Base-by-base conservation (phyloP, 441 rosid species). In the Dalechampia spathulata region DNA sequence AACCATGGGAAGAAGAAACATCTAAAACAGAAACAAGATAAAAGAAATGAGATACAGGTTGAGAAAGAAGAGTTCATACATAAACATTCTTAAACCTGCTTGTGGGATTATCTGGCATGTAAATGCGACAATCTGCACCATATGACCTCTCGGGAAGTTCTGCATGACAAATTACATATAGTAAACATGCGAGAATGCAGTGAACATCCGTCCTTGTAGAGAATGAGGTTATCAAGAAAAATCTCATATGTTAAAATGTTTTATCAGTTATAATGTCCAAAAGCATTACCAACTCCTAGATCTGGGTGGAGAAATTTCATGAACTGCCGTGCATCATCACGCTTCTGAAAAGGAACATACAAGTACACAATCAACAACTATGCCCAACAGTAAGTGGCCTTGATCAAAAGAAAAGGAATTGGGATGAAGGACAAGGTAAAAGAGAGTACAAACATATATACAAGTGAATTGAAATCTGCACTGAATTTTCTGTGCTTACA, bases 1-100 rank as follows among this genome's bases (percentile, higher is more conserved):
- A n/a, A n/a, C n/a, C n/a, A n/a, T n/a, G n/a, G n/a, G n/a, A n/a
- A n/a, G n/a, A n/a, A n/a, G n/a, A n/a, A n/a, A n/a, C n/a, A n/a
- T n/a, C n/a, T n/a, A n/a, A 10, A 23, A 45, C 38, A 7, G 49
- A 44, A 3, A 42, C 23, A 14, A 30, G n/a, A 46, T 59, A 46
- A 15, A 49, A 44, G 48, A 25, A 45, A 16, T n/a, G 44, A 39
- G 3, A 34, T 20, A 40, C n/a, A 40, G 53, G 41, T n/a, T 54
- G 62, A 58, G 67, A 55, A 77, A 79, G 83, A 78, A 84, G 90
- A 92, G 74, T 69, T 80, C 98, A 73, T 91, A 95, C 96, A 87
- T 88, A 86, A 79, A 95, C 87, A 74, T 95, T 95, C 87, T 86
- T 95, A 86, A 95, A 95, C 97, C 96, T 88, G 98, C 82, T 86